Base-by-base conservation (phyloP, 2,329 filamentous ascomycete genomes). In the Xylariaceae sp. region DNA sequence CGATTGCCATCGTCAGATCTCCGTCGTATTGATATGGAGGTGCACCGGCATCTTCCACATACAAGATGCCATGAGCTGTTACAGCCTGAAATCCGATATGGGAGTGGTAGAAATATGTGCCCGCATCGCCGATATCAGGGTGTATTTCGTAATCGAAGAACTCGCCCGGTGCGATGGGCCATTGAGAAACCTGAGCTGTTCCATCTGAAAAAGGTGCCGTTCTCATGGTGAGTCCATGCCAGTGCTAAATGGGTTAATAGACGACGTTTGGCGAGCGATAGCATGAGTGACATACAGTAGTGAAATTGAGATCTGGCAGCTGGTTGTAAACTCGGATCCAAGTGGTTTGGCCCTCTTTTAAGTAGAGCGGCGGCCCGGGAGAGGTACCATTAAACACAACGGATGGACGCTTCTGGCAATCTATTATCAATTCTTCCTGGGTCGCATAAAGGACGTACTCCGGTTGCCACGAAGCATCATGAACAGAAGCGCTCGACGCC, bases 91-190 rank as follows among this genome's bases (percentile, higher is more conserved):
- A 80, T 0, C 76, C 83, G 14, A 87, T 74, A 55, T 88, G 85
- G 0, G 83, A 86, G 62, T 88, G 84, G 60, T 87, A 88, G 63
- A 84, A 87, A 61, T 86, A 88, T 0, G 83, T 82, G 5, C 84
- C 85, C 0, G 81, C 77, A 48, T 82, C 76, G 6, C 76, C 78
- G 1, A 64, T 41, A 3, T 77, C 66, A 0, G 81, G 76, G 14
- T 74, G 73, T 3, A 88, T 68, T 60, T 88, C 83, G 62, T 88
- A 88, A 68, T 88, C 85, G 65, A 88, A 88, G 68, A 80, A 88
- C 53, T 81, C 75, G 1, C 72, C 67, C 0, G 82, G 75, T 0
- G 81, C 76, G 36, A 88, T 86, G 0, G 84, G 83, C 84, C 84
- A 88, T 59, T 88, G 84, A 16, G 77, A 76, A 2, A 79, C 82